These are phyloP conservation scores for Yamadazyma triangularis DNA, from an alignment of 1,139 yeast genomes.

Conservation along the genomic window DNA sequence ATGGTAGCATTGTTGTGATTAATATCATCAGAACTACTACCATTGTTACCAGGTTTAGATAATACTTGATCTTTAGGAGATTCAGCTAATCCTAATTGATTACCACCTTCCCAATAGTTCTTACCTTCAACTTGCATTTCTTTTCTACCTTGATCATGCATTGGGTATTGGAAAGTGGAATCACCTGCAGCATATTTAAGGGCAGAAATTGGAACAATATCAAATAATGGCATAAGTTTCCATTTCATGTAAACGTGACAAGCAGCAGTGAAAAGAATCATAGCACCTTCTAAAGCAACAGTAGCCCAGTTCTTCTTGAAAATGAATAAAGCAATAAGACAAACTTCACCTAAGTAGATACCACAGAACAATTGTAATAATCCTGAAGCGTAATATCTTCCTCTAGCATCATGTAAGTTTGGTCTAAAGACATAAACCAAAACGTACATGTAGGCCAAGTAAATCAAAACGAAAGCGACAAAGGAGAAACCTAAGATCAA, in stretches of 20 bases:
- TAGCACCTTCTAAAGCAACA: constrained; percentile 56
- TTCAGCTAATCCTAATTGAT: constrained; percentile 30
- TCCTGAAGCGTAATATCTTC: constrained; percentile 66
- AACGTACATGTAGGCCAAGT: constrained; percentile 58
- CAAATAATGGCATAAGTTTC: constrained; percentile 57
- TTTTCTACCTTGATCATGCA: constrained; percentile 56
- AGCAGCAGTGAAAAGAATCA: constrained; percentile 46
- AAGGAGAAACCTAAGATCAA: constrained; percentile 46
- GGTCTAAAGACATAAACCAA: constrained; percentile 55
- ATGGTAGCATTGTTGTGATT: constrained; percentile 5
- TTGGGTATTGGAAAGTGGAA: constrained; percentile 43
- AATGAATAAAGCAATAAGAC: constrained; percentile 62
- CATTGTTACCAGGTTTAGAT: constrained; percentile 9
- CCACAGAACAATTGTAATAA: constrained; percentile 86
- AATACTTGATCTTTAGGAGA: constrained; percentile 19
- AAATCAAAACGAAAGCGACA: constrained; percentile 42
- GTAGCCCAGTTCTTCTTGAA: constrained; percentile 74
- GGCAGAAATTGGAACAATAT: constrained; percentile 72
- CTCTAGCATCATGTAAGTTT: constrained; percentile 52
- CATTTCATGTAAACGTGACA: constrained; percentile 55
- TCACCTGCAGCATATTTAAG: constrained; percentile 57
- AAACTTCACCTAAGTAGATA: constrained; percentile 63
- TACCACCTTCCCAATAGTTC: constrained; percentile 45
- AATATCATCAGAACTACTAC: constrained; percentile 6
- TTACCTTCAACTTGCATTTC: constrained; percentile 56